Percentiles rank a stretch among this genome's conserved stretches.
Conservation (phyloP, 768 basidiomycete species). For the Lyophyllum decastes region DNA sequence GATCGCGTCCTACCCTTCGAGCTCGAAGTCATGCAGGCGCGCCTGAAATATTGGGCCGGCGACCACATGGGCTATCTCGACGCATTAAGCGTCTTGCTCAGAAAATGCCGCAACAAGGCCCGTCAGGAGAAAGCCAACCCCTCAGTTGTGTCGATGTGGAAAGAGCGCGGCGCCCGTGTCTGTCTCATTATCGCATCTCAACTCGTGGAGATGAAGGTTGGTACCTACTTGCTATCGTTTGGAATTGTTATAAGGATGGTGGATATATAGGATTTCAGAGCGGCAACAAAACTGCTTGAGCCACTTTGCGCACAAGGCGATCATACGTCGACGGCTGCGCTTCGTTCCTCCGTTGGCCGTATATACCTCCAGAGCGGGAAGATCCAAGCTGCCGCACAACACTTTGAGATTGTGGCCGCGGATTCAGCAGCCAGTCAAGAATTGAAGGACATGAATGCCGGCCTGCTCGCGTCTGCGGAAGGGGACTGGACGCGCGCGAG, state of each 20-base stretch:
- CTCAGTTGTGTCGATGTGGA: conserved; percentile 68
- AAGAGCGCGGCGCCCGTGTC: conserved; percentile 76
- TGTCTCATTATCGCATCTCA: conserved; percentile 80
- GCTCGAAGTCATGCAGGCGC: conserved; percentile 69
- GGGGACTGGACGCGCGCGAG: conserved; percentile 69
- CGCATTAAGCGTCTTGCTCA: conserved; percentile 62
- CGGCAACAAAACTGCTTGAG: conserved; percentile 67
- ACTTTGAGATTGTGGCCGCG: conserved; percentile 53
- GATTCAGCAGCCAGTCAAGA: conserved; percentile 44
- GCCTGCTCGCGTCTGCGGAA: conserved; percentile 63
- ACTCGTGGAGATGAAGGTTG: conserved; percentile 82
- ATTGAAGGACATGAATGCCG: conserved; percentile 62
- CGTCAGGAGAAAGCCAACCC: conserved; percentile 39
- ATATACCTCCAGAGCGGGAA: conserved; percentile 78
- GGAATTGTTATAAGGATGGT: background rate
- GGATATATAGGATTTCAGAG: conserved; percentile 58
- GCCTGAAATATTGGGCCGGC: conserved; percentile 79
- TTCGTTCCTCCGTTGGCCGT: conserved; percentile 71
- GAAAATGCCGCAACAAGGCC: conserved; percentile 57
- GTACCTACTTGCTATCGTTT: background rate
- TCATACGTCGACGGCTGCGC: conserved; percentile 44
- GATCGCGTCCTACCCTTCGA: conserved; percentile 61
- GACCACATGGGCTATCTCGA: conserved; percentile 83
- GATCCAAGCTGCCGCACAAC: conserved; percentile 54
- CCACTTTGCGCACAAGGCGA: conserved; percentile 56